These are phyloP conservation scores for Melanomma pulvis-pyrius DNA, from an alignment of 495 filamentous ascomycete species.

Conservation along the genomic window DNA sequence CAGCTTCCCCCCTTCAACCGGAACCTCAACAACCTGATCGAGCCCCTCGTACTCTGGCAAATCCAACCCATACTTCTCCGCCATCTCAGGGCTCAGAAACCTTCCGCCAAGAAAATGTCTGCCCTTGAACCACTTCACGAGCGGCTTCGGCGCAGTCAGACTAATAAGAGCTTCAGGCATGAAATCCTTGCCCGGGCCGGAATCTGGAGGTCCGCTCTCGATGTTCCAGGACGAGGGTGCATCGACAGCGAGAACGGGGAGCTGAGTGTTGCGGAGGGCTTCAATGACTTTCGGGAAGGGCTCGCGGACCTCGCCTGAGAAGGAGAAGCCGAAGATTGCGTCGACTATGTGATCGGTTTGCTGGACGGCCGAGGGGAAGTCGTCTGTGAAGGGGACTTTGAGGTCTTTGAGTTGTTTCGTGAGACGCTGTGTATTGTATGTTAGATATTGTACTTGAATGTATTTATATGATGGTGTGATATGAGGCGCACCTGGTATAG, in stretches of 20 bases:
- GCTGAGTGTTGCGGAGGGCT: constrained; percentile 67
- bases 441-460: constrained; percentile 28
- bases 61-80: constrained; percentile 84
- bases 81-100: constrained; percentile 78
- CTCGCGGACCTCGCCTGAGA: constrained; percentile 86
- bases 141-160: constrained; percentile 92
- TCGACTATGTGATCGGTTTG: constrained; percentile 81
- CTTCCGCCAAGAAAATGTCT: constrained; percentile 89
- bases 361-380: constrained; percentile 69
- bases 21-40: constrained; percentile 85
- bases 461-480: neutral
- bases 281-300: constrained; percentile 82
- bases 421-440: constrained; percentile 61
- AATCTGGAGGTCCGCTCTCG: constrained; percentile 75
- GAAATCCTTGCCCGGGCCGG: constrained; percentile 78
- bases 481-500: constrained; percentile 68
- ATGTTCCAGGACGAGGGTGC: constrained; percentile 95
- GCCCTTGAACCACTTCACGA: constrained; percentile 79
- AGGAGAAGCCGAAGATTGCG: constrained; percentile 95
- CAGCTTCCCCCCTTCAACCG: neutral
- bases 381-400: constrained; percentile 79
- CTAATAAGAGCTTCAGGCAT: constrained; percentile 78
- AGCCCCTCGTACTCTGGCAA: constrained; percentile 81
- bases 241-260: constrained; percentile 86
- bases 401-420: constrained; percentile 81